Evolutionary conservation across 1,139 yeast species (phyloP).

Genomic region (Blastobotrys malaysiensis): DNA sequence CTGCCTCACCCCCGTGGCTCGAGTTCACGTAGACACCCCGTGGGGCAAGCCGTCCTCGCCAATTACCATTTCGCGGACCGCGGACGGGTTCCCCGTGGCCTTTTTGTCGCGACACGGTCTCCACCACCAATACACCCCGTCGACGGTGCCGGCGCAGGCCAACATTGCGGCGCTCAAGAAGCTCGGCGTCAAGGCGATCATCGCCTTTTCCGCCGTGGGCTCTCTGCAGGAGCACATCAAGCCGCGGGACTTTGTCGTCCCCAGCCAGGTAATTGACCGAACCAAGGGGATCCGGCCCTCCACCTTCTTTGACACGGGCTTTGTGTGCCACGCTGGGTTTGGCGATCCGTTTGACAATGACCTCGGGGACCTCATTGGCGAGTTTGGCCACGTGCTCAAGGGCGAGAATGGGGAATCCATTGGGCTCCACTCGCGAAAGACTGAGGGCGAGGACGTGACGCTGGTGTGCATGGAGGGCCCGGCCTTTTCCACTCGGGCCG

Average conservation of each 20-base stretch:
- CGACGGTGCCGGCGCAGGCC: constrained; percentile 89
- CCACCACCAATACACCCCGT: constrained; percentile 82
- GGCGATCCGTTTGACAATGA: constrained; percentile 92
- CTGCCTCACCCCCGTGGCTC: constrained; percentile 78
- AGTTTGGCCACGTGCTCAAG: constrained; percentile 50
- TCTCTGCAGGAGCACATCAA: constrained; percentile 81
- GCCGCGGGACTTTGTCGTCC: constrained; percentile 92
- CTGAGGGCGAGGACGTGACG: constrained; percentile 64
- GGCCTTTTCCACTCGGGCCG: constrained; percentile 96
- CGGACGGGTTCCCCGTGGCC: constrained; percentile 78
- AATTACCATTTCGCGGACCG: constrained; percentile 76
- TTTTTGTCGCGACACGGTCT: constrained; percentile 93
- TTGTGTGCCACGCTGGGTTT: constrained; percentile 95
- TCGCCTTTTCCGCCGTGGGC: constrained; percentile 96
- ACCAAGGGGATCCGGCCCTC: constrained; percentile 92
- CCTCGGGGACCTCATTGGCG: constrained; percentile 59
- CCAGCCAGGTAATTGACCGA: constrained; percentile 93
- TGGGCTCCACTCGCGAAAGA: constrained; percentile 52
- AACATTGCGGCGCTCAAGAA: constrained; percentile 92
- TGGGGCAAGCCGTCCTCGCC: constrained; percentile 98
- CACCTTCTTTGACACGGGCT: constrained; percentile 85
- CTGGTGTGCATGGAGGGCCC: constrained; percentile 99
- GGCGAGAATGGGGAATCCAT: constrained; percentile 32
- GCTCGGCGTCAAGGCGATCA: constrained; percentile 77
- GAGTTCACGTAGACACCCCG: constrained; percentile 76